A percentile compares a stretch with the other conserved stretches of the same genome.
These are phyloP conservation scores for Prunus fruticosa DNA, from an alignment of 306 rosid species.

Conservation along the genomic window DNA sequence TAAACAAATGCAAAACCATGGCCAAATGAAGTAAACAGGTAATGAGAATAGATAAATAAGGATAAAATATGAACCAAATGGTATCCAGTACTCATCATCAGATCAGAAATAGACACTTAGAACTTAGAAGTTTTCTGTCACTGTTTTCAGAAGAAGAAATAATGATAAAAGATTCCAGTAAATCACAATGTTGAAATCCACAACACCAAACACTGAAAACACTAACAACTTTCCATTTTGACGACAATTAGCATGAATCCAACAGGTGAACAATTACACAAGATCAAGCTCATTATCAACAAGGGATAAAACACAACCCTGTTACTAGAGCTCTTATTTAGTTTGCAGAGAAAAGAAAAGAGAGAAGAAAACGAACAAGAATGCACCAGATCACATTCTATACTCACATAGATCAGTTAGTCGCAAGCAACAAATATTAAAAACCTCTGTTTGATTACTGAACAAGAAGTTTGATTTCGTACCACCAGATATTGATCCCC, in stretches of 20 bases:
- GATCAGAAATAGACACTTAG: too few species aligned
- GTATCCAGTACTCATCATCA: too few species aligned
- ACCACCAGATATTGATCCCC: neutral
- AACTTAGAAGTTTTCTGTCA: too few species aligned
- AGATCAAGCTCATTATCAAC: neutral
- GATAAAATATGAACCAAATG: too few species aligned
- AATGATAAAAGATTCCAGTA: neutral
- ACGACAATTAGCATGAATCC: neutral
- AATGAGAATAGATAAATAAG: neutral
- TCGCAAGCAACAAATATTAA: too few species aligned
- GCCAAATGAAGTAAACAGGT: neutral
- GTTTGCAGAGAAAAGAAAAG: neutral
- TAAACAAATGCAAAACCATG: neutral
- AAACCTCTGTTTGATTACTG: neutral
- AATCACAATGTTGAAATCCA: neutral
- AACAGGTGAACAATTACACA: neutral
- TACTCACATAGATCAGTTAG: neutral
- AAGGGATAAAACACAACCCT: neutral
- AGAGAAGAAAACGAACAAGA: neutral
- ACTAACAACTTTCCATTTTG: neutral
- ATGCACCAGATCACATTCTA: neutral
- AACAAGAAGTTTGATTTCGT: neutral
- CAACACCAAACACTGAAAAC: neutral
- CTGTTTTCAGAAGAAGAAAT: too few species aligned
- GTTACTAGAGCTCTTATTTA: neutral